A percentile compares a stretch with the other conserved stretches of the same genome.
These are phyloP conservation scores for Cryphonectria radicalis DNA, from an alignment of 2,329 filamentous ascomycete species.

Conservation along the genomic window DNA sequence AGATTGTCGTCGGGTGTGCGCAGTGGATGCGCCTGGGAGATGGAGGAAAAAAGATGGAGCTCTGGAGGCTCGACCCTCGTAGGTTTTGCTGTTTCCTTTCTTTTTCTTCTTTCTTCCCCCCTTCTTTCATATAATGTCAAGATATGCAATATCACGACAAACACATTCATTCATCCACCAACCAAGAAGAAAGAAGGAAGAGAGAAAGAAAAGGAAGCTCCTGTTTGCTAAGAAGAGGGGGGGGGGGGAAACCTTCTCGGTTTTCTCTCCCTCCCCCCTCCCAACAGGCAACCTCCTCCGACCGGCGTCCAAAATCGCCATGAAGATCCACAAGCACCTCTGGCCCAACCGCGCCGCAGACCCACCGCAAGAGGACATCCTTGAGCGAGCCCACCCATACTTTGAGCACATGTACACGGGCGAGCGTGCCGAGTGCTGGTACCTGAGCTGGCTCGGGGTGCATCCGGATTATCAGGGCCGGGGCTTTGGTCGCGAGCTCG, in stretches of 20 bases:
- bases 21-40: conserved; percentile 34
- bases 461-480: conserved; percentile 17
- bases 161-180: too few relatives aligned
- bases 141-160: background rate
- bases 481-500: conserved; percentile 19
- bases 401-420: conserved; percentile 8
- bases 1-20: conserved; percentile 34
- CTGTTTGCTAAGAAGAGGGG: background rate
- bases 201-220: too few relatives aligned
- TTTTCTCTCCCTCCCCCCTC: background rate
- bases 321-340: conserved; percentile 14
- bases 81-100: conserved; percentile 3
- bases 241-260: background rate
- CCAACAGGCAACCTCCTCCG: conserved; percentile 31
- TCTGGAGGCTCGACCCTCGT: conserved; percentile 32
- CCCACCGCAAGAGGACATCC: conserved; percentile 8
- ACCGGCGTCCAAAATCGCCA: background rate
- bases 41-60: conserved; percentile 30
- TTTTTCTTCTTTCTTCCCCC: too few relatives aligned
- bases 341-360: conserved; percentile 15
- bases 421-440: conserved; percentile 19
- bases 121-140: too few relatives aligned
- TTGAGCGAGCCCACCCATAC: conserved; percentile 14
- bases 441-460: conserved; percentile 9
- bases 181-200: too few relatives aligned